A percentile compares a stretch with the other conserved stretches of the same genome.
phyloP scores from a whole-genome alignment of 106 monocot species.

The Dendrobium nobile region DNA sequence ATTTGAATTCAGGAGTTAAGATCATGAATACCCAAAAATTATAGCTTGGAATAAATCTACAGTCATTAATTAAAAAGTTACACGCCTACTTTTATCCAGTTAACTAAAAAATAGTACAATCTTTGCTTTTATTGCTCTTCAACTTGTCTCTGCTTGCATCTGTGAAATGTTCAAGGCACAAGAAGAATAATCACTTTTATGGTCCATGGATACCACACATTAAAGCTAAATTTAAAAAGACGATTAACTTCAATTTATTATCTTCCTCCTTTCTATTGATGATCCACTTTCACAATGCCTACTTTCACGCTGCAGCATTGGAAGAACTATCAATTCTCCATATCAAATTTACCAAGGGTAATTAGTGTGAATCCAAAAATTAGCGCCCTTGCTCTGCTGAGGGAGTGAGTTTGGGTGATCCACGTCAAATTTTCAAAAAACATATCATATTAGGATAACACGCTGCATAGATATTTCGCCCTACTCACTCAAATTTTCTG shows the following conservation, averaged over 20 bases:
- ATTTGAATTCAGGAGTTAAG: neutral
- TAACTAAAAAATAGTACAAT: neutral
- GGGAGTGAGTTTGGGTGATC: no score
- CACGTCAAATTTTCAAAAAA: no score
- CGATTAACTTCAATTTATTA: neutral
- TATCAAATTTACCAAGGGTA: no score
- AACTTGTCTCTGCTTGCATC: neutral
- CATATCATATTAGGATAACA: no score
- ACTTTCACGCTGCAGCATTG: no score
- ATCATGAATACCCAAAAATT: neutral
- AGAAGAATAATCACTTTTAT: neutral
- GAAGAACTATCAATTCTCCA: no score
- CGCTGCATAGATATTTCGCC: no score
- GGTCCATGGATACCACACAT: neutral
- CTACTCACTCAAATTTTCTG: no score
- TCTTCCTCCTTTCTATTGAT: neutral
- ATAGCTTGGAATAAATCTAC: neutral
- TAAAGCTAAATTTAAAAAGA: neutral
- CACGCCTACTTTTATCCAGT: neutral
- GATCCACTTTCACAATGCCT: neutral
- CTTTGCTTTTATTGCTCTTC: neutral
- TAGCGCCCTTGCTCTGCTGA: no score
- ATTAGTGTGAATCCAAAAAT: no score
- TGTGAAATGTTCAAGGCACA: neutral
- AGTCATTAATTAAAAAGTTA: neutral